Base-by-base conservation (phyloP, 108 stramenopile genomes). In the Cyclotella distinguenda region DNA sequence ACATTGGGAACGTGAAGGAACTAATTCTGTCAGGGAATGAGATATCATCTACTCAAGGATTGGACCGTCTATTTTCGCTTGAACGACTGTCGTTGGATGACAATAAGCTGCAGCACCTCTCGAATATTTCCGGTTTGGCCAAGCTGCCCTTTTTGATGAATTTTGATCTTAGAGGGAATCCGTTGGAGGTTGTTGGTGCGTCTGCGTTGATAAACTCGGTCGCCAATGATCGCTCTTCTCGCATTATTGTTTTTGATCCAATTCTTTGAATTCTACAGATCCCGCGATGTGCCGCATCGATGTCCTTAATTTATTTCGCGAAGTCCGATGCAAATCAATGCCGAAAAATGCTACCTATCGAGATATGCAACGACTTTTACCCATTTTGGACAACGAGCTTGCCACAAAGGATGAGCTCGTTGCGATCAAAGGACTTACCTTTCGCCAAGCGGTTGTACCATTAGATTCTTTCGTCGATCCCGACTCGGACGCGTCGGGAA, bases 61-160 rank as follows among this genome's bases (percentile, higher is more conserved):
- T 94, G 6, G 93, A 90, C 45, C 79, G 84, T 13, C 49, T 91
- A 30, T 91, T 80, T 49, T 81, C 82, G 2, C 61, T 94, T 38
- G 74, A 83, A 70, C 46, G 56, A 8, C 62, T 94, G 36, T 65
- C 53, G 13, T 26, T 94, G 28, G 85, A 84, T 80, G 52, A 79
- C 36, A 94, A 94, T 68, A 63, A 68, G n/a, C 79, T 94, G 46
- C 26, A 57, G 15, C 66, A 84, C 26, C 50, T 90, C n/a, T 26
- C 76, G 1, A 54, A 77, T 34, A 68, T 90, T 11, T 70, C 74
- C 22, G 85, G 80, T 11, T 31, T 94, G 25, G 84, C 83, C 0
- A 79, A 77, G 16, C 45, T 94, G 23, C 93, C 93, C n/a, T 74
- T 86, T 34, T 62, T 94, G 16, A 66, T 70, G 66, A 51, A 52